phyloP scores from a whole-genome alignment of 495 filamentous ascomycete species.

The Cenococcum geophilum region DNA sequence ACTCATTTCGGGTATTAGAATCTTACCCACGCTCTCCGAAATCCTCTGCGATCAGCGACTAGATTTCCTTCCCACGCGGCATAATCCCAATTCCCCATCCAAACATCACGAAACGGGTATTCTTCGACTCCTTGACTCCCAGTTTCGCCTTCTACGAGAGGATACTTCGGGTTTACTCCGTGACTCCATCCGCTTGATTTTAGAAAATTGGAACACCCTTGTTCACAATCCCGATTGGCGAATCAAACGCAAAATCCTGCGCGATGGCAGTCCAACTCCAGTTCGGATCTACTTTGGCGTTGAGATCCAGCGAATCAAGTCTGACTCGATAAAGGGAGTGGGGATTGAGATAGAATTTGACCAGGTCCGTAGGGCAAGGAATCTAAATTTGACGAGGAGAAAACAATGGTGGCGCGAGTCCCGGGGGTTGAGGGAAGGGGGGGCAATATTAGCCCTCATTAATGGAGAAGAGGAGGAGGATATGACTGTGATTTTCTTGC shows the following conservation, averaged over 20 bases:
- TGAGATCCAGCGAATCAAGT: not conserved
- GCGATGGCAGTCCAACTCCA: not conserved
- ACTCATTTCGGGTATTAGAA: conserved; percentile 50
- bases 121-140: conserved; percentile 55
- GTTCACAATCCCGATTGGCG: not conserved
- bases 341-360: not conserved
- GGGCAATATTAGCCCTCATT: too few species aligned
- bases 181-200: conserved; percentile 42
- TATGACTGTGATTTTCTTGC: not conserved
- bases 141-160: conserved; percentile 62
- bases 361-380: not conserved
- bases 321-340: not conserved
- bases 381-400: not conserved
- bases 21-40: conserved; percentile 58
- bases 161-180: conserved; percentile 58
- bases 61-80: conserved; percentile 58
- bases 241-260: too few species aligned
- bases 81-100: conserved; percentile 44
- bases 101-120: conserved; percentile 53
- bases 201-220: too few species aligned
- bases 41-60: conserved; percentile 44
- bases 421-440: not conserved
- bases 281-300: not conserved
- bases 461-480: too few species aligned
- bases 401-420: not conserved